Evolutionary conservation across 1,139 yeast species (phyloP).

Genomic region (Nematodospora anomalae): DNA sequence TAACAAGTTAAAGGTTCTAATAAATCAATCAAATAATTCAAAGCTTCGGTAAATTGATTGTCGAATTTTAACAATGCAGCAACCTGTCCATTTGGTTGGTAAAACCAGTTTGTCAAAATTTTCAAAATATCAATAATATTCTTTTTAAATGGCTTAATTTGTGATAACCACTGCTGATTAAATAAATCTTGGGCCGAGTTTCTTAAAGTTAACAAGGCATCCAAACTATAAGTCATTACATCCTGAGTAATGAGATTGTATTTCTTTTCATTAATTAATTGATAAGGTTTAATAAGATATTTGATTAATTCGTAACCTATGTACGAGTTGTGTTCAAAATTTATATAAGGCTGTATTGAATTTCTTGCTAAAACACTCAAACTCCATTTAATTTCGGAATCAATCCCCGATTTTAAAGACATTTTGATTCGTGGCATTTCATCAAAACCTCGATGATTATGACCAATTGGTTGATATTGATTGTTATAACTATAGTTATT

Average conservation of each 20-base stretch:
- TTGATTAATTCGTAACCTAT: conserved; percentile 52
- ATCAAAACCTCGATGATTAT: conserved; percentile 55
- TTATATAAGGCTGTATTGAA: conserved; percentile 53
- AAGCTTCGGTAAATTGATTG: conserved; percentile 56
- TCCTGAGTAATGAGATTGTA: conserved; percentile 20
- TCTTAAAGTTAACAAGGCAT: conserved; percentile 69
- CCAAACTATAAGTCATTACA: conserved; percentile 47
- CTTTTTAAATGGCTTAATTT: conserved; percentile 49
- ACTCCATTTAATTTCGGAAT: conserved; percentile 67
- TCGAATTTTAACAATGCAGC: conserved; percentile 27
- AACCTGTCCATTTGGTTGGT: conserved; percentile 16
- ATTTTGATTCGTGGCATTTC: conserved; percentile 59
- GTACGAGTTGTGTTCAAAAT: conserved; percentile 48
- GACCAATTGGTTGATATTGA: conserved; percentile 32
- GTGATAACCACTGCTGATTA: conserved; percentile 78
- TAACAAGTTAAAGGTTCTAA: conserved; percentile 84
- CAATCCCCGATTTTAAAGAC: conserved; percentile 62
- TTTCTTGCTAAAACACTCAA: conserved; percentile 57
- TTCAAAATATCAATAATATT: conserved; percentile 47
- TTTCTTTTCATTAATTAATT: conserved; percentile 27
- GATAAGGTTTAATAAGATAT: conserved; percentile 38
- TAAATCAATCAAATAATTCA: conserved; percentile 72
- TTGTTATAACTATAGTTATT: conserved; percentile 17
- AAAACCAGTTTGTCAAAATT: conserved; percentile 47
- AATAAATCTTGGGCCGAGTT: conserved; percentile 81